Evolutionary conservation across 2,329 filamentous ascomycete genomes (phyloP), one percentile per base, ranked within the genome.

Genomic region (Ustilaginoidea virens): DNA sequence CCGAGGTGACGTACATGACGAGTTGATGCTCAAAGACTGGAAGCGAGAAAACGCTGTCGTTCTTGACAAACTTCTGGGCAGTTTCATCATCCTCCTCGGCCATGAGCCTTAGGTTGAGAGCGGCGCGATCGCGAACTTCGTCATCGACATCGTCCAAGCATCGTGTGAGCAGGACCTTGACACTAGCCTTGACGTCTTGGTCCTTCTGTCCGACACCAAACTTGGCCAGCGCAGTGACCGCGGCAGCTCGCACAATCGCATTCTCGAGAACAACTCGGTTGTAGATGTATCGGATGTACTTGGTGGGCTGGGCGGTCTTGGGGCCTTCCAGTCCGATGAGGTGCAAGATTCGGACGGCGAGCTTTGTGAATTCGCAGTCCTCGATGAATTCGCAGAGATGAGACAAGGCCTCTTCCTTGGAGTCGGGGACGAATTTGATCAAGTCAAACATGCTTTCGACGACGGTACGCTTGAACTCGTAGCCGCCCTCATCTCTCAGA

Each of bases 381-480:
- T 98, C 90, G 39, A 98, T 98, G 51, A 98, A 98, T 52, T 98
- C 90, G 60, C 90, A 96, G 14, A 98, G 72, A 48, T 96, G 90
- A 10, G 87, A 82, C 27, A 98, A 72, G 12, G 90, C 87, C 40
- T 77, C 72, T 46, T 77, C 73, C 54, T 76, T 77, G 18, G 72
- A 74, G 35, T 94, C 90, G 1, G 90, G 90, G 3, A 98, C 87
- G 46, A 98, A 98, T 55, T 96, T 94, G 63, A 98, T 96, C 32
- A 98, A 63, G 46, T 98, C 90, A 48, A 98, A 96, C 76, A 98
- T 96, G 66, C 85, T 93, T 63, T 98, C 90, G 13, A 98, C 87
- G 8, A 98, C 87, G 29, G 83, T 80, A 33, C 83, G 78, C 72
- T 98, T 98, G 60, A 98, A 98, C 36, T 96, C 90, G 52, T 92